Evolutionary conservation across 257 asterid genomes (phyloP).

Genomic region (Jaltomata sinuosa): DNA sequence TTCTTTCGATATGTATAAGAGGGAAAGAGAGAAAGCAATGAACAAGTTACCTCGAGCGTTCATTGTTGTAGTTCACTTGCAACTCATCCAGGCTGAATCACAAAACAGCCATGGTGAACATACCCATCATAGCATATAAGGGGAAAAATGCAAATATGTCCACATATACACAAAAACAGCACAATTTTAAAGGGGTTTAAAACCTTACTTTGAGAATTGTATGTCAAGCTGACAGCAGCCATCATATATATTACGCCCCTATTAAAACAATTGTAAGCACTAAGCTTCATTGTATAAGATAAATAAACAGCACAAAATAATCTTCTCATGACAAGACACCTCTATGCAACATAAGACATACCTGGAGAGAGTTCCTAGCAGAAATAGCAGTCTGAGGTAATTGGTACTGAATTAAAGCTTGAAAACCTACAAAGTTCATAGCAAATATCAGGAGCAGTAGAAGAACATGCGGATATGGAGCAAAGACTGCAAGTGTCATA

Average conservation of each 20-base stretch:
- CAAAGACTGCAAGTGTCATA: background rate
- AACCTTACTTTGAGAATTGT: conserved; percentile 88
- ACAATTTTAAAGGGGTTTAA: background rate
- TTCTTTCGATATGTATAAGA: background rate
- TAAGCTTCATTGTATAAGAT: background rate
- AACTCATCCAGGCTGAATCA: conserved; percentile 83
- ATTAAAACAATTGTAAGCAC: conserved; percentile 2
- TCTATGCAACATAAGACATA: conserved; percentile 6
- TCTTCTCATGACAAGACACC: background rate
- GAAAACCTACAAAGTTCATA: conserved; percentile 66
- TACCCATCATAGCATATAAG: background rate
- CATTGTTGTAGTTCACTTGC: conserved; percentile 93
- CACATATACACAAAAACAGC: background rate
- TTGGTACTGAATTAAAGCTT: conserved; percentile 86
- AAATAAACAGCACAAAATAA: background rate
- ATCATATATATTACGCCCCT: conserved; percentile 95
- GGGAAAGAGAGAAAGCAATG: background rate
- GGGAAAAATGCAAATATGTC: background rate
- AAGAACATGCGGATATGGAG: background rate
- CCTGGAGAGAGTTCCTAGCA: conserved; percentile 92
- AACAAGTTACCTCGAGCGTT: conserved; percentile 74
- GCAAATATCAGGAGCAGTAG: background rate
- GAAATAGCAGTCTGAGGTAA: conserved; percentile 62
- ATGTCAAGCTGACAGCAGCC: conserved; percentile 99
- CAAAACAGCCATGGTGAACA: conserved; percentile 8